phyloP scores from a whole-genome alignment of 352 stramenopile species.

The Phytophthora tubulina region DNA sequence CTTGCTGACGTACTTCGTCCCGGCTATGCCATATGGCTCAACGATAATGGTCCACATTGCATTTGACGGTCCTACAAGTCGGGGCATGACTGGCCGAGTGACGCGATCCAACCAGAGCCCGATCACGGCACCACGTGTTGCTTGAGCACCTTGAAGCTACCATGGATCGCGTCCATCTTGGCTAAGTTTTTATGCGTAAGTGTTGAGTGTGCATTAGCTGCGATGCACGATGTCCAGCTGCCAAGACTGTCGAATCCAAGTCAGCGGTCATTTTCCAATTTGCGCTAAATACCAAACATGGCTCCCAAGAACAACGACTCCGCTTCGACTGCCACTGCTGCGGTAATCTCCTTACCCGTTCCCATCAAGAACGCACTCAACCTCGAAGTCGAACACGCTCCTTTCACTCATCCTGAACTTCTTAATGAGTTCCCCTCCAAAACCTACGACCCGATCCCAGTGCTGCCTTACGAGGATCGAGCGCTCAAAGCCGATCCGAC shows the following conservation, averaged over 20 bases:
- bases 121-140: slow-evolving; percentile 16
- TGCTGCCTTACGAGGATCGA: slow-evolving; percentile 24
- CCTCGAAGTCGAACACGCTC: slow-evolving; percentile 23
- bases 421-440: slow-evolving; percentile 22
- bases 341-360: background rate
- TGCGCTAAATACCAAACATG: slow-evolving; percentile 28
- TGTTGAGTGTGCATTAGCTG: slow-evolving; percentile 2
- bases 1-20: slow-evolving; percentile 8
- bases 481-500: slow-evolving; percentile 35
- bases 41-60: slow-evolving; percentile 34
- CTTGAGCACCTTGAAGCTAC: slow-evolving; percentile 14
- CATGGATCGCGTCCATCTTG: slow-evolving; percentile 1
- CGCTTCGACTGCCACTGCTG: background rate
- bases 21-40: slow-evolving; percentile 5
- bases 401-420: slow-evolving; percentile 27
- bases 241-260: background rate
- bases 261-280: slow-evolving; percentile 30
- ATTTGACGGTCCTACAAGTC: slow-evolving; percentile 21
- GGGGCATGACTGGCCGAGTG: slow-evolving; percentile 18
- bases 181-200: too few species aligned
- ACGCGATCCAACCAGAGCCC: slow-evolving; percentile 15
- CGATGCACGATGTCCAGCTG: background rate
- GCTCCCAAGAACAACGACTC: slow-evolving; percentile 25
- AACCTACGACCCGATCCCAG: slow-evolving; percentile 33
- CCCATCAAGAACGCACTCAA: slow-evolving; percentile 42